Evolutionary conservation across 441 rosid genomes (phyloP).

Genomic region (Jatropha multifida): DNA sequence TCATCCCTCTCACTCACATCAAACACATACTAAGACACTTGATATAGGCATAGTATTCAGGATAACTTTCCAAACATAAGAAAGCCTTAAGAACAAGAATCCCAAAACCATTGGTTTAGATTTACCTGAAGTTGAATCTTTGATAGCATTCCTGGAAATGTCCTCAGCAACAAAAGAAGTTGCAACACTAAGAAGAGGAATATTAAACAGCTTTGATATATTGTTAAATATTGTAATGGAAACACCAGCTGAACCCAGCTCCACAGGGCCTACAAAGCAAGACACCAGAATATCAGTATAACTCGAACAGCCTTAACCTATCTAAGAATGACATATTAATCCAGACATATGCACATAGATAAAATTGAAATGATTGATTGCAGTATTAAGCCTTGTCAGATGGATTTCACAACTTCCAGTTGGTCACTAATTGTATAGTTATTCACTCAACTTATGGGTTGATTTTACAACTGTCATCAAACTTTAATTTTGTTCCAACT

Average conservation of each 20-base stretch:
- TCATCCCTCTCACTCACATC: neutral
- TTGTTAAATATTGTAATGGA: conserved; percentile 78
- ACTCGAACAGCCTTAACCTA: neutral
- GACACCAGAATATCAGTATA: conserved; percentile 1
- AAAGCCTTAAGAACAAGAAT: too few relatives aligned
- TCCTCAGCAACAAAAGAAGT: conserved; percentile 98
- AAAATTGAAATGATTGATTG: neutral
- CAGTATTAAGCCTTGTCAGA: neutral
- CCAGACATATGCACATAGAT: neutral
- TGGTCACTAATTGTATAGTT: neutral
- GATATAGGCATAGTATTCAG: neutral
- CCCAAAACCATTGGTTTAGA: too few relatives aligned
- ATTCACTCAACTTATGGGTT: neutral
- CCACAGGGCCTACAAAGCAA: conserved; percentile 63
- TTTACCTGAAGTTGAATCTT: conserved; percentile 50
- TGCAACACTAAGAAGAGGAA: conserved; percentile 89
- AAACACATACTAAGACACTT: neutral
- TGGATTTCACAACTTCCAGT: neutral
- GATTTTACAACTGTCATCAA: neutral
- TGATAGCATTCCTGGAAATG: conserved; percentile 55
- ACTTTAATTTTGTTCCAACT: neutral
- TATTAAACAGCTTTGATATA: conserved; percentile 86
- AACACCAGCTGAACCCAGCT: conserved; percentile 90
- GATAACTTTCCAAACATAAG: neutral
- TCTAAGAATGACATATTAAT: neutral